Evolutionary conservation across 306 rosid species (phyloP), one percentile per base, ranked within the genome.

Genomic region (Acmispon strigosus): DNA sequence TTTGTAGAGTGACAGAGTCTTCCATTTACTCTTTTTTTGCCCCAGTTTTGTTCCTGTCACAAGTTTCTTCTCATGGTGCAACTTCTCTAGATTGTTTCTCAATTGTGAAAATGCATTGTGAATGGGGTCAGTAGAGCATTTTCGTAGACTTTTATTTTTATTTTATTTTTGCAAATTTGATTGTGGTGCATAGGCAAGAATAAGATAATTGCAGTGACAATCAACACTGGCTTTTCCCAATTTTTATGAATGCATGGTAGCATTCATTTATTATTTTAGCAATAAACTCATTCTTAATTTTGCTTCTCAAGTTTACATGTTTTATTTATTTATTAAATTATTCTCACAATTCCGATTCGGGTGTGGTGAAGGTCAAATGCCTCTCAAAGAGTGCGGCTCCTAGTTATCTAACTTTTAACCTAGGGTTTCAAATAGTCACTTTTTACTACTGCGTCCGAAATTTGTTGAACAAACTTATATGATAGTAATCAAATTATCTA

Each of bases 1-100:
- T 76, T 84, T 74, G 74, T 19, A 50, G 19, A 49, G 10, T 83
- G 67, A 50, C 34, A 60, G 32, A 51, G 29, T n/a, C 66, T 77
- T 59, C 7, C 4, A 6, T 69, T 60, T 32, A 39, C 27, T 12
- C 44, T 39, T 10, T 6, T n/a, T 9, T 17, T 27, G 0, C 34
- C 51, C 20, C 3, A 18, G 11, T 74, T 41, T 22, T 41, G 15
- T 58, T 22, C 60, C 14, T 19, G 7, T 49, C 37, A 1, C 50
- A 62, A 32, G 56, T 47, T 39, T 66, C 39, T 39, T 66, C 39
- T 49, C 3, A 48, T 59, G 47, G 16, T 18, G 49, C 51, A 78
- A 78, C 49, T 63, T 22, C 34, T 60, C 12, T 47, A 48, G 60
- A 48, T 19, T 68, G 18, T 43, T 61, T 75, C 75, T 47, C 43